Conservation (phyloP, 805 yeast genomes). For the Cyberlindnera bimundalis region DNA sequence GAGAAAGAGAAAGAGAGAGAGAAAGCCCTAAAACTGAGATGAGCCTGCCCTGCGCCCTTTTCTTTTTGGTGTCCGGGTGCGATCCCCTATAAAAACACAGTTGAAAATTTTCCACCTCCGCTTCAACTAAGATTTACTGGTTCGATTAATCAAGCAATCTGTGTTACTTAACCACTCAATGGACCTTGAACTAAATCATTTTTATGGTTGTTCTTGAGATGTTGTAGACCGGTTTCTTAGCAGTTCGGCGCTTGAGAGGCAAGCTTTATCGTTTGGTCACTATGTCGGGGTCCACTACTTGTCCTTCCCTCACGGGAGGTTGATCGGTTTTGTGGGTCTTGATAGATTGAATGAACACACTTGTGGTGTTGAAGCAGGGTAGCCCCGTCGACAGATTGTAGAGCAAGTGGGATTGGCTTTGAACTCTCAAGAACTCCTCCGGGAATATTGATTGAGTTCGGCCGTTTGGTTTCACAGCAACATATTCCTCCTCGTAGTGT, state of each 20-base stretch:
- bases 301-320: conserved; percentile 37
- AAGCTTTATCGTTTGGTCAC: conserved; percentile 30
- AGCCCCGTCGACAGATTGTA: conserved; percentile 99
- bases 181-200: conserved; percentile 24
- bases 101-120: conserved; percentile 12
- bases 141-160: conserved; percentile 44
- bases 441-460: conserved; percentile 25
- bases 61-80: conserved; percentile 14
- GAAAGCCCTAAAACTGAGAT: conserved; percentile 3
- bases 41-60: too few species aligned
- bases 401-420: conserved; percentile 60
- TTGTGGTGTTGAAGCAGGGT: conserved; percentile 58
- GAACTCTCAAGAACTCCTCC: conserved; percentile 42
- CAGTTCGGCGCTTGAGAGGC: conserved; percentile 63
- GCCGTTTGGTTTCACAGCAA: conserved; percentile 60
- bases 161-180: conserved; percentile 49
- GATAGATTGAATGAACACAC: conserved; percentile 47
- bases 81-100: conserved; percentile 4
- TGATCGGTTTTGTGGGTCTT: conserved; percentile 44
- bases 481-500: conserved; percentile 99
- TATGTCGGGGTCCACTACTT: conserved; percentile 22
- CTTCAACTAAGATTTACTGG: background rate
- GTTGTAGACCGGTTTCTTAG: conserved; percentile 31
- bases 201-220: conserved; percentile 17
- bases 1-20: background rate